phyloP scores from a whole-genome alignment of 805 yeast species.

The Hermanozyma aechmeae region DNA sequence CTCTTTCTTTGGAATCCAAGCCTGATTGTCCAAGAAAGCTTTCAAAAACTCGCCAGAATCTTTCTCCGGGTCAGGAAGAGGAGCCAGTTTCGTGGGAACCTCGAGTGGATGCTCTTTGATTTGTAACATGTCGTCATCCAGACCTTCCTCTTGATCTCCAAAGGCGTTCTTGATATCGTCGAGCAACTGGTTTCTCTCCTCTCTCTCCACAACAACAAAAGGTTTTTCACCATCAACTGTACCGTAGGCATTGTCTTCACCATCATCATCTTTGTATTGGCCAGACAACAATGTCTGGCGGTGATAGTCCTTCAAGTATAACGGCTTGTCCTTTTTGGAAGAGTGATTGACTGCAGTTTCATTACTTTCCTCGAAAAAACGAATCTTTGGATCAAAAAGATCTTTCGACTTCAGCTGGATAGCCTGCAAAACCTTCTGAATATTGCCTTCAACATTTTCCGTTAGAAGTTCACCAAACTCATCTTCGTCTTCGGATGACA shows the following conservation, averaged over 20 bases:
- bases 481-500: conserved; percentile 74
- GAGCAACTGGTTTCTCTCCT: conserved; percentile 65
- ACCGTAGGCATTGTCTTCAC: conserved; percentile 24
- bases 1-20: conserved; percentile 78
- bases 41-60: conserved; percentile 64
- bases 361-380: conserved; percentile 66
- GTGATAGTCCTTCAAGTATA: conserved; percentile 88
- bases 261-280: conserved; percentile 43
- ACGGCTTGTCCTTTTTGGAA: conserved; percentile 43
- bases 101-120: conserved; percentile 37
- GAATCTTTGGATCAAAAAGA: conserved; percentile 58
- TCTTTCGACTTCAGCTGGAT: conserved; percentile 57
- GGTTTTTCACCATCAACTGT: conserved; percentile 54
- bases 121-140: conserved; percentile 41
- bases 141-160: conserved; percentile 30
- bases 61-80: conserved; percentile 49
- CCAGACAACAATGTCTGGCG: conserved; percentile 74
- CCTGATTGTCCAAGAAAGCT: conserved; percentile 65
- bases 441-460: conserved; percentile 74
- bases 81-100: background rate
- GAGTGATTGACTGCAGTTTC: conserved; percentile 15
- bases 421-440: conserved; percentile 61
- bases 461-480: conserved; percentile 85
- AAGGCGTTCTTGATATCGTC: conserved; percentile 70
- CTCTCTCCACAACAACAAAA: conserved; percentile 64